phyloP scores from a whole-genome alignment of 2,329 filamentous ascomycete genomes.

The Graphilbum sp. region DNA sequence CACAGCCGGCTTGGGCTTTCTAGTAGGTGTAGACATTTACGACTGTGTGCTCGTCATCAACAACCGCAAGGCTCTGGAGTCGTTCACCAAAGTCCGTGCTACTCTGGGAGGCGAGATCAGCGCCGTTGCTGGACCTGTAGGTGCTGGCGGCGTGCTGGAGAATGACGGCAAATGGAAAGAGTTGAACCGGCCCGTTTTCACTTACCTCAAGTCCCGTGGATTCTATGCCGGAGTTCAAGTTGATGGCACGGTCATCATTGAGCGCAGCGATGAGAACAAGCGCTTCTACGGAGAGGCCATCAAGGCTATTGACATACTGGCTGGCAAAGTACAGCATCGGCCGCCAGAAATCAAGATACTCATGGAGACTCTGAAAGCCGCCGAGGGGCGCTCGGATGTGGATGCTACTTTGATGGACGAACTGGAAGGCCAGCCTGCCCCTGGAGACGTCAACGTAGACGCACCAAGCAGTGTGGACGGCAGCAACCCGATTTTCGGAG shows the following conservation, averaged over 20 bases:
- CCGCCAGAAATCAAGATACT: conserved; percentile 7
- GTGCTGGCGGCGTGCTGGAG: conserved; percentile 59
- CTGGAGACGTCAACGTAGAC: conserved; percentile 19
- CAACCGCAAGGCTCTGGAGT: conserved; percentile 54
- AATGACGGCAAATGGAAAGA: conserved; percentile 11
- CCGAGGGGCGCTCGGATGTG: conserved; percentile 16
- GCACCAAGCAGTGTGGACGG: conserved; percentile 8
- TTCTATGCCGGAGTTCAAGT: conserved; percentile 77
- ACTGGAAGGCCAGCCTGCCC: conserved; percentile 17
- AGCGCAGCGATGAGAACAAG: conserved; percentile 73
- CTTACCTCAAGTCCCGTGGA: conserved; percentile 75
- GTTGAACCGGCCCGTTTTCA: conserved; percentile 27
- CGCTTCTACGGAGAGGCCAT: conserved; percentile 57
- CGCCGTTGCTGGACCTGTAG: conserved; percentile 51
- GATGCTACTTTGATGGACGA: conserved; percentile 17
- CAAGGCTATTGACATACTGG: conserved; percentile 29
- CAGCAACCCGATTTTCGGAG: conserved; percentile 16
- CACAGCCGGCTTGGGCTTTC: conserved; percentile 62
- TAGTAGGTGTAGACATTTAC: conserved; percentile 74
- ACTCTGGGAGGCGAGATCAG: conserved; percentile 66
- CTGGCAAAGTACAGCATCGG: conserved; percentile 20
- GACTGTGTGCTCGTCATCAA: conserved; percentile 84
- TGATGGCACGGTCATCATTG: conserved; percentile 74
- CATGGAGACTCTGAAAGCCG: conserved; percentile 12
- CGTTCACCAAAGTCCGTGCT: conserved; percentile 59